Evolutionary conservation across 352 stramenopile genomes (phyloP).

Genomic region (Phytophthora hybrid): DNA sequence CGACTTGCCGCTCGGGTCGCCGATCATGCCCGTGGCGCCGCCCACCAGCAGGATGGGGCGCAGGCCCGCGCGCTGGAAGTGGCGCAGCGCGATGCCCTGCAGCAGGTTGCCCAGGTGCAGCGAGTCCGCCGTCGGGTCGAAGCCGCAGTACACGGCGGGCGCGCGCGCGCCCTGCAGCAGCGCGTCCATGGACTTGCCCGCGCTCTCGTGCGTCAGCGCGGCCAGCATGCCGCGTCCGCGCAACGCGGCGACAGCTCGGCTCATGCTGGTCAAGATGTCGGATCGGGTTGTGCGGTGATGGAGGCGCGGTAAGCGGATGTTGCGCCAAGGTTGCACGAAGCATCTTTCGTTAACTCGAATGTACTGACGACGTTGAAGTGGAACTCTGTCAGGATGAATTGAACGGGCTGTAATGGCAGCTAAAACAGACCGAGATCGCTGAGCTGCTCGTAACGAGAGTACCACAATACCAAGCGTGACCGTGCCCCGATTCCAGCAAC

Average conservation of each 20-base stretch:
- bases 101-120: slow-evolving; percentile 93
- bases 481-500: too few species aligned
- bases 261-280: slow-evolving; percentile 54
- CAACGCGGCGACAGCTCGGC: slow-evolving; percentile 66
- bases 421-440: too few species aligned
- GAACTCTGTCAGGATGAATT: too few species aligned
- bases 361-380: slow-evolving; percentile 2
- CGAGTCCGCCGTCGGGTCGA: slow-evolving; percentile 93
- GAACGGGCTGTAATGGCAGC: too few species aligned
- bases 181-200: slow-evolving; percentile 60
- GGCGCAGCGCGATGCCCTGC: slow-evolving; percentile 85
- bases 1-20: slow-evolving; percentile 98
- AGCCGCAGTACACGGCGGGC: slow-evolving; percentile 87
- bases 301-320: neutral
- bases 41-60: slow-evolving; percentile 92
- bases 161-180: slow-evolving; percentile 39
- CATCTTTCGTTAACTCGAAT: neutral
- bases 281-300: slow-evolving; percentile 18
- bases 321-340: neutral
- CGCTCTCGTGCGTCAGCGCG: slow-evolving; percentile 74
- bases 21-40: slow-evolving; percentile 94
- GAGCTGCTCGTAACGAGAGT: too few species aligned
- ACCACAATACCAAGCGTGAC: too few species aligned
- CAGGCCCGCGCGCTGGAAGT: slow-evolving; percentile 88
- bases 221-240: slow-evolving; percentile 78